phyloP scores from a whole-genome alignment of 2,329 filamentous ascomycete species.

The Nothophaeocryptopus gaeumannii region DNA sequence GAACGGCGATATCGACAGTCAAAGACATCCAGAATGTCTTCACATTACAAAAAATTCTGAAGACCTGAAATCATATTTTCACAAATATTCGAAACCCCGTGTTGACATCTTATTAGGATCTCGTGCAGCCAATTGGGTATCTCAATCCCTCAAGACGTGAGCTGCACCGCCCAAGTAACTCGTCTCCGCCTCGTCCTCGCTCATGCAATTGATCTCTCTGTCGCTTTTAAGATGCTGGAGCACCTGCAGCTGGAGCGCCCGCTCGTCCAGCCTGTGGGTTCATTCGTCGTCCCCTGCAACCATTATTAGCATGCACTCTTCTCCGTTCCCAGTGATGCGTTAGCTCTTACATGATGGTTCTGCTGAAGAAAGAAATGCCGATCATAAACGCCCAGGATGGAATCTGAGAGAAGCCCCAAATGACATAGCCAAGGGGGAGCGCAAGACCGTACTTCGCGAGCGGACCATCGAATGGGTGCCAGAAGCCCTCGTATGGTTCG shows the following conservation, averaged over 20 bases:
- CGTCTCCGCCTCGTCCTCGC: no score
- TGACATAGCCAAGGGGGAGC: conserved; percentile 63
- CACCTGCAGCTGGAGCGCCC: conserved; percentile 3
- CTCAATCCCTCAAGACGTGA: no score
- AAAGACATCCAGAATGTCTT: no score
- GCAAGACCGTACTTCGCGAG: conserved; percentile 61
- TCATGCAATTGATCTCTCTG: no score
- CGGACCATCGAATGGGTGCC: conserved; percentile 72
- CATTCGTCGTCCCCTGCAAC: conserved; percentile 6
- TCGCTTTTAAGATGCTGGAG: not conserved
- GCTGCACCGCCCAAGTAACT: no score
- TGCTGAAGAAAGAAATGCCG: conserved; percentile 67
- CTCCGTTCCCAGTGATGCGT: not conserved
- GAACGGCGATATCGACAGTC: no score
- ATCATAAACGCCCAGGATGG: conserved; percentile 77
- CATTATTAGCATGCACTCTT: not conserved
- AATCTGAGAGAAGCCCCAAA: conserved; percentile 61
- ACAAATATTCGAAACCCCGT: no score
- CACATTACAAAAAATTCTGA: no score
- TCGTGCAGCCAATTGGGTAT: no score
- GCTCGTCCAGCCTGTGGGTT: conserved; percentile 1
- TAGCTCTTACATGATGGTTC: conserved; percentile 68
- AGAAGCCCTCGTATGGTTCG: conserved; percentile 60
- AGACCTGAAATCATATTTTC: no score
- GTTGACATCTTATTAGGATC: no score